phyloP scores from a whole-genome alignment of 352 stramenopile species.

The Paralagenidium karlingii region DNA sequence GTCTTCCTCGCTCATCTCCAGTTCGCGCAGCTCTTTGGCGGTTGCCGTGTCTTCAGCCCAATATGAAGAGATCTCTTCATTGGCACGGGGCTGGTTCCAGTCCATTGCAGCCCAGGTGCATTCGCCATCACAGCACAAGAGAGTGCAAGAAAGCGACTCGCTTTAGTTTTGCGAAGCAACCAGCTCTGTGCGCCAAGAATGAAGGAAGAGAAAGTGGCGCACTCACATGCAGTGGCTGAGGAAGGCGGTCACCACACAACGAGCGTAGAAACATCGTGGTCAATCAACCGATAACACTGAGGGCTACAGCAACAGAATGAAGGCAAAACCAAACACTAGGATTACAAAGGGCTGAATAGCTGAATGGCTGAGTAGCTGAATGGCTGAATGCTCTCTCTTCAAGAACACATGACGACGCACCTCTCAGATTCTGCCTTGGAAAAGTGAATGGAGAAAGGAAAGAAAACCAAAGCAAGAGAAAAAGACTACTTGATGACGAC shows the following conservation, averaged over 20 bases:
- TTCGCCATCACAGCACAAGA: background rate
- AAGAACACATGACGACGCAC: no score
- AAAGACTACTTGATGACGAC: no score
- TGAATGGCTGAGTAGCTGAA: no score
- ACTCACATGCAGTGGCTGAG: constrained; percentile 57
- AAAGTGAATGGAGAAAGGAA: no score
- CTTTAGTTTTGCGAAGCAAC: background rate
- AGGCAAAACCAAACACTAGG: no score
- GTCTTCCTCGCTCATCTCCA: constrained; percentile 42
- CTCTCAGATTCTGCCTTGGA: no score
- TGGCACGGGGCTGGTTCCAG: constrained; percentile 29
- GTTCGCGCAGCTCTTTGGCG: constrained; percentile 43
- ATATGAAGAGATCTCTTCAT: constrained; percentile 57
- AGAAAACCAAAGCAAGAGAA: no score
- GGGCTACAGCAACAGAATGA: no score
- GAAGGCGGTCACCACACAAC: constrained; percentile 68
- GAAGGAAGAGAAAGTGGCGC: background rate
- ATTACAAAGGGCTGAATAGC: no score
- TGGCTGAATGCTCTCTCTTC: no score
- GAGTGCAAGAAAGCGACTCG: background rate
- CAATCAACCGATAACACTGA: no score
- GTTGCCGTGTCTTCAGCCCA: constrained; percentile 69
- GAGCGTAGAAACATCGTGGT: constrained; percentile 81
- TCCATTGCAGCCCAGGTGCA: background rate
- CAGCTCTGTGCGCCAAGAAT: background rate